Evolutionary conservation across 1,284 basidiomycete genomes (phyloP).

Genomic region (Athelia psychrophila): DNA sequence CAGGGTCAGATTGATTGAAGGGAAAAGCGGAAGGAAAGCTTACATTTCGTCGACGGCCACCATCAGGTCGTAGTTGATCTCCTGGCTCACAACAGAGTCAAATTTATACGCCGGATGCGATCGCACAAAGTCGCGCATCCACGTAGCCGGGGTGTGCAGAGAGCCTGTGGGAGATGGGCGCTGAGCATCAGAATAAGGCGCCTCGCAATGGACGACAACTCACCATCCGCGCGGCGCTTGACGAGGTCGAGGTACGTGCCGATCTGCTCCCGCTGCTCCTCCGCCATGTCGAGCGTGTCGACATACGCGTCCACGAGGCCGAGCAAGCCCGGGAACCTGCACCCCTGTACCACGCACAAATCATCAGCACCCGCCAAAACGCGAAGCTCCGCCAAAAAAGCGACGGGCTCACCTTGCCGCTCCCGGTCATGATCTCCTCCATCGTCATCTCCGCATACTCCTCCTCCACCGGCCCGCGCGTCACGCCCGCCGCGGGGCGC

Average conservation of each 20-base stretch:
- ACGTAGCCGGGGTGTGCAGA: constrained; percentile 90
- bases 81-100: constrained; percentile 87
- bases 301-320: constrained; percentile 88
- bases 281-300: constrained; percentile 81
- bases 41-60: constrained; percentile 91
- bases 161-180: constrained; percentile 57
- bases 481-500: constrained; percentile 43
- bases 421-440: constrained; percentile 94
- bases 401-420: constrained; percentile 68
- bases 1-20: background rate
- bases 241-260: constrained; percentile 80
- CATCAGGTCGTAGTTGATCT: constrained; percentile 95
- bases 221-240: constrained; percentile 77
- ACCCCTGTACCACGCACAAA: constrained; percentile 27
- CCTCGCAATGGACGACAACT: too few relatives aligned
- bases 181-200: background rate
- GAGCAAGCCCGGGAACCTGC: constrained; percentile 82
- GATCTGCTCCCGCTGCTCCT: constrained; percentile 63
- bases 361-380: too few relatives aligned
- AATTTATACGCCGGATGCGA: constrained; percentile 88
- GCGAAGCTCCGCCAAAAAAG: background rate
- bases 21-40: constrained; percentile 26
- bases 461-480: constrained; percentile 56
- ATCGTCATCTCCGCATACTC: constrained; percentile 94
- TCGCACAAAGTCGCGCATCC: constrained; percentile 91